Conservation (phyloP, 2,329 filamentous ascomycete species). For the Xylaria hypoxylon region DNA sequence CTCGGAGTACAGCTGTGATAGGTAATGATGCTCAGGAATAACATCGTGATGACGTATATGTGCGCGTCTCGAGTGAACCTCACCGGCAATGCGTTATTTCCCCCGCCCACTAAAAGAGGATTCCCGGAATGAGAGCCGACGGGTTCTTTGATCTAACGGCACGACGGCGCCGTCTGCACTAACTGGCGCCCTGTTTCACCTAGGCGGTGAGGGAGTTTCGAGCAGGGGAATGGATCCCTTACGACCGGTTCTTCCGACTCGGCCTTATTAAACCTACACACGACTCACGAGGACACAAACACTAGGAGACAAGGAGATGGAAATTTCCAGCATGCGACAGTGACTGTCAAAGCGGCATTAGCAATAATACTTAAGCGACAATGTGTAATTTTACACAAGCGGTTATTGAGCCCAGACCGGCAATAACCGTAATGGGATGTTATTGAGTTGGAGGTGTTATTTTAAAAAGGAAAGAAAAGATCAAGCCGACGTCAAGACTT, state of each 20-base stretch:
- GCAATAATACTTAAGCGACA: constrained; percentile 31
- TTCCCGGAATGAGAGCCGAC: constrained; percentile 34
- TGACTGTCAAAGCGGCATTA: constrained; percentile 28
- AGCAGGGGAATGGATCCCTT: constrained; percentile 36
- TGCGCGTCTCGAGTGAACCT: constrained; percentile 23
- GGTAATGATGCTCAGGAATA: constrained; percentile 34
- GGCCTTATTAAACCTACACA: constrained; percentile 18
- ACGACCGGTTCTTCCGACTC: constrained; percentile 28
- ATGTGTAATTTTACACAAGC: constrained; percentile 1
- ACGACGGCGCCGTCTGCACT: constrained; percentile 29
- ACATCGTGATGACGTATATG: constrained; percentile 36
- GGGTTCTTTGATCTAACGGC: constrained; percentile 28
- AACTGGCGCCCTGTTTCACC: constrained; percentile 34
- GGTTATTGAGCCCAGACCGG: not conserved
- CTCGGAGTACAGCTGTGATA: constrained; percentile 24
- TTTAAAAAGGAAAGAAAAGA: no score
- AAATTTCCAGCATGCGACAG: constrained; percentile 16
- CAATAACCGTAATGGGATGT: not conserved
- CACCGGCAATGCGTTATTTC: constrained; percentile 24
- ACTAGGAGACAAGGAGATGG: constrained; percentile 2
- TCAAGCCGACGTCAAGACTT: not conserved
- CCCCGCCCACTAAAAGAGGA: constrained; percentile 20
- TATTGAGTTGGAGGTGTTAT: not conserved
- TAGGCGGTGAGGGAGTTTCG: constrained; percentile 37
- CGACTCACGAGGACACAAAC: not conserved